These are phyloP conservation scores for Kodamaea fungicola DNA, from an alignment of 1,139 yeast species.

Conservation along the genomic window DNA sequence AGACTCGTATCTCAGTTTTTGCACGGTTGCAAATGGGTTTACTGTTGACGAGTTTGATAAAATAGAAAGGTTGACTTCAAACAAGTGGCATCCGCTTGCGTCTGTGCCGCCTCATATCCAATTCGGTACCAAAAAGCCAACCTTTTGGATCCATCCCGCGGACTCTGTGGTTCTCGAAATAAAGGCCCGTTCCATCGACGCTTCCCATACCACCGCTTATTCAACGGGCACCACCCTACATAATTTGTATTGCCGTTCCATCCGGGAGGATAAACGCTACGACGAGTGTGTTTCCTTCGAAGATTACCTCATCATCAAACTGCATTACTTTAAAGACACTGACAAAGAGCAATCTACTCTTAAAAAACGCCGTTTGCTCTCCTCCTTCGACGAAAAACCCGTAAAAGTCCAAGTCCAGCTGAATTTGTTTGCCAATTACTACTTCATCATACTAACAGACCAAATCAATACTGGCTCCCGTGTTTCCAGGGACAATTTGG, in stretches of 20 bases:
- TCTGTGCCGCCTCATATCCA: slow-evolving; percentile 45
- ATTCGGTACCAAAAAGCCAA: slow-evolving; percentile 65
- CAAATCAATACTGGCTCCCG: slow-evolving; percentile 28
- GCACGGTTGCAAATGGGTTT: slow-evolving; percentile 85
- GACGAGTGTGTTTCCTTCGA: slow-evolving; percentile 54
- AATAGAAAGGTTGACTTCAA: slow-evolving; percentile 55
- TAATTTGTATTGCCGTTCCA: slow-evolving; percentile 66
- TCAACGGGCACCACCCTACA: slow-evolving; percentile 70
- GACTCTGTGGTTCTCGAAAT: slow-evolving; percentile 81
- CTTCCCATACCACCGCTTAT: slow-evolving; percentile 38
- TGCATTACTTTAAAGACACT: slow-evolving; percentile 20
- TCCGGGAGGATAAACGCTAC: slow-evolving; percentile 67
- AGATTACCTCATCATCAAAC: slow-evolving; percentile 46
- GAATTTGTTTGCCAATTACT: slow-evolving; percentile 21
- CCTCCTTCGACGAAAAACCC: slow-evolving; percentile 6
- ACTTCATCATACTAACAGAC: slow-evolving; percentile 43
- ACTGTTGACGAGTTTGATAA: slow-evolving; percentile 56
- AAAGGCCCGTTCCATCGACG: slow-evolving; percentile 73
- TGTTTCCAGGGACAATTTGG: slow-evolving; percentile 32
- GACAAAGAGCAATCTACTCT: slow-evolving; percentile 29
- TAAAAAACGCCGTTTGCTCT: slow-evolving; percentile 13
- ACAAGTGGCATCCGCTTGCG: slow-evolving; percentile 55
- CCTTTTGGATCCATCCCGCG: slow-evolving; percentile 74
- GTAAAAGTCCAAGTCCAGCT: slow-evolving; percentile 13
- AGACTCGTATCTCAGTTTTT: slow-evolving; percentile 51